Conservation (phyloP, 768 basidiomycete genomes). For the Boletus coccyginus region DNA sequence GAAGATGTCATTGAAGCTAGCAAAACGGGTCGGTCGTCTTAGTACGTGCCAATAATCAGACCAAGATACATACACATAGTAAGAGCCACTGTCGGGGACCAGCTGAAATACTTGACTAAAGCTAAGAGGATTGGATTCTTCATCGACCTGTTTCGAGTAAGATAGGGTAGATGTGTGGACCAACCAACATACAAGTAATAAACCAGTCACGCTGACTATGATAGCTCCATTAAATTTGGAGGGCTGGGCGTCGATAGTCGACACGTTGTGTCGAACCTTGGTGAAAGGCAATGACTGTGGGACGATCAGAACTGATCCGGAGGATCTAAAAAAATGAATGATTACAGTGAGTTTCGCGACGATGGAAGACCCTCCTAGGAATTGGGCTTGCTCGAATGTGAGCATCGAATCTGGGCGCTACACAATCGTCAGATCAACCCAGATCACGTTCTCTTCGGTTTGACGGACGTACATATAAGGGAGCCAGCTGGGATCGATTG, state of each 20-base stretch:
- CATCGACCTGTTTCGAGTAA: constrained; percentile 64
- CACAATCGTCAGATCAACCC: constrained; percentile 22
- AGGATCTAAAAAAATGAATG: background rate
- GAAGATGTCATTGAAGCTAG: constrained; percentile 87
- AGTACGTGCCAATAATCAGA: background rate
- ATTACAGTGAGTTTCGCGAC: constrained; percentile 71
- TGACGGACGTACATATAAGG: constrained; percentile 72
- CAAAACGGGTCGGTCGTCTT: constrained; percentile 4
- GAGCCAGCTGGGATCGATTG: constrained; percentile 50
- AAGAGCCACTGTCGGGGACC: constrained; percentile 66
- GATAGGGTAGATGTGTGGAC: background rate
- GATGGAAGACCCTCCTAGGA: constrained; percentile 56
- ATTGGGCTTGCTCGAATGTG: constrained; percentile 66
- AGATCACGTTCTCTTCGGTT: constrained; percentile 18
- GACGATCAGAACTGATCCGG: background rate
- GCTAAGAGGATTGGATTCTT: constrained; percentile 70
- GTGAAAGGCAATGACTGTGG: constrained; percentile 72
- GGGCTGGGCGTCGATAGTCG: constrained; percentile 87
- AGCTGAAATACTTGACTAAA: constrained; percentile 96
- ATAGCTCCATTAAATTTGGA: constrained; percentile 55
- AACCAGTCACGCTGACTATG: constrained; percentile 86
- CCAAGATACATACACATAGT: constrained; percentile 72
- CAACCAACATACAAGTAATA: constrained; percentile 52
- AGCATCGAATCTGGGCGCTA: constrained; percentile 85
- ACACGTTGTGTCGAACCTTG: constrained; percentile 76